Conservation (phyloP, 2,329 filamentous ascomycete species). For the Ophiocordyceps australis region DNA sequence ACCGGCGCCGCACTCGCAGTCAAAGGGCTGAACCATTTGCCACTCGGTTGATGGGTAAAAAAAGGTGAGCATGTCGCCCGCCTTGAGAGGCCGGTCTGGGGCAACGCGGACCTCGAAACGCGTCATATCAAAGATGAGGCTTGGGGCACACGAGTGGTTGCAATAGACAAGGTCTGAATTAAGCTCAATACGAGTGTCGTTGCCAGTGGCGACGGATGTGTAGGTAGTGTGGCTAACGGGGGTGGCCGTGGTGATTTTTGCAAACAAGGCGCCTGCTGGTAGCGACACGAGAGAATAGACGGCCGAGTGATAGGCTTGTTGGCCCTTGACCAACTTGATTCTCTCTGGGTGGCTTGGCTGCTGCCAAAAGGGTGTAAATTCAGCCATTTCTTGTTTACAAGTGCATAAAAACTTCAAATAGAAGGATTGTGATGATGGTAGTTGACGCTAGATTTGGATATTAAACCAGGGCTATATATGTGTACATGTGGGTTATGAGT, state of each 20-base stretch:
- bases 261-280: slow-evolving; percentile 1
- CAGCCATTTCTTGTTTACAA: not conserved
- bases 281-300: slow-evolving; percentile 1
- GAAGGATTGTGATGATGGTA: not conserved
- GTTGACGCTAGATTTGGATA: too few species aligned
- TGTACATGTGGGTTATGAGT: too few species aligned
- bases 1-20: slow-evolving; percentile 1
- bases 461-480: too few species aligned
- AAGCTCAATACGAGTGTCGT: not conserved
- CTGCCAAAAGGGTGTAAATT: slow-evolving; percentile 1
- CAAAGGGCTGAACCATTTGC: slow-evolving; percentile 1
- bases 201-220: not conserved
- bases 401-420: too few species aligned
- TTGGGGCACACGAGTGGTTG: slow-evolving; percentile 2
- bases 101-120: slow-evolving; percentile 1
- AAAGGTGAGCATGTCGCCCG: slow-evolving; percentile 1
- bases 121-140: slow-evolving; percentile 1
- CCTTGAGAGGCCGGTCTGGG: not conserved
- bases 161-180: slow-evolving; percentile 2
- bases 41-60: slow-evolving; percentile 1
- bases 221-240: not conserved
- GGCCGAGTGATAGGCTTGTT: not conserved
- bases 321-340: slow-evolving; percentile 1
- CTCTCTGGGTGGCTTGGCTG: slow-evolving; percentile 1
- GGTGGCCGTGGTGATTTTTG: slow-evolving; percentile 1